These are phyloP conservation scores for Dimargaris cristalligena DNA, from an alignment of 192 early-diverging fungal species.

Conservation along the genomic window DNA sequence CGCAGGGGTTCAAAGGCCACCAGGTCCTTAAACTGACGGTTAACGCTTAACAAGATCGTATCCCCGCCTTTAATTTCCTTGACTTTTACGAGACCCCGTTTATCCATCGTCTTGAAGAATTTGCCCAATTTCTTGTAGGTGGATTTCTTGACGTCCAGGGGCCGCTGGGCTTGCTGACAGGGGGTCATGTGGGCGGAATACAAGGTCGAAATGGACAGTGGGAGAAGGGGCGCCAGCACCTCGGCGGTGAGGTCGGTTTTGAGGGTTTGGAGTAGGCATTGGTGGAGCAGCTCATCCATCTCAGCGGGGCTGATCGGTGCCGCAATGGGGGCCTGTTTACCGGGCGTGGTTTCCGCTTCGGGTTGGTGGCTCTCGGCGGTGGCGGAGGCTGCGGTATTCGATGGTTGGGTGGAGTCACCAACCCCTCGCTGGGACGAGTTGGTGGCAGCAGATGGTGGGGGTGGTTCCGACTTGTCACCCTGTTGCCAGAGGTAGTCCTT, in stretches of 20 bases:
- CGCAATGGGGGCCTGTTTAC: too few relatives aligned
- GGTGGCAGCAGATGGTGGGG: slow-evolving; percentile 16
- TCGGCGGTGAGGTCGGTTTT: slow-evolving; percentile 41
- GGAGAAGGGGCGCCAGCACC: slow-evolving; percentile 38
- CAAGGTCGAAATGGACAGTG: slow-evolving; percentile 54
- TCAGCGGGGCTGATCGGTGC: slow-evolving; percentile 34
- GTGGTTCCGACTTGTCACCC: slow-evolving; percentile 45
- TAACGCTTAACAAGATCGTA: slow-evolving; percentile 35
- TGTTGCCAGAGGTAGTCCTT: slow-evolving; percentile 65
- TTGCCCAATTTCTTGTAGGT: slow-evolving; percentile 76
- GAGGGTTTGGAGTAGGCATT: slow-evolving; percentile 49
- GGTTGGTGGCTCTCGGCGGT: not conserved
- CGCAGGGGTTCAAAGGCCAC: slow-evolving; percentile 11
- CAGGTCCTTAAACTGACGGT: slow-evolving; percentile 33
- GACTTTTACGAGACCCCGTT: slow-evolving; percentile 59
- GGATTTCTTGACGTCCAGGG: slow-evolving; percentile 70
- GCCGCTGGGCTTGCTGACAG: slow-evolving; percentile 34
- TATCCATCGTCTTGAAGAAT: slow-evolving; percentile 78
- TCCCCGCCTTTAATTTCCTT: slow-evolving; percentile 62
- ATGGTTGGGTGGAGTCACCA: slow-evolving; percentile 10
- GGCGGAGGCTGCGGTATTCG: not conserved
- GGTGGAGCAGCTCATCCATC: slow-evolving; percentile 57
- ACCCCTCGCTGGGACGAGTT: slow-evolving; percentile 8
- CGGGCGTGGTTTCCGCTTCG: too few relatives aligned
- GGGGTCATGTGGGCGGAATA: slow-evolving; percentile 64